phyloP scores from a whole-genome alignment of 768 basidiomycete species.

The Coprinellus aureogranulatus region DNA sequence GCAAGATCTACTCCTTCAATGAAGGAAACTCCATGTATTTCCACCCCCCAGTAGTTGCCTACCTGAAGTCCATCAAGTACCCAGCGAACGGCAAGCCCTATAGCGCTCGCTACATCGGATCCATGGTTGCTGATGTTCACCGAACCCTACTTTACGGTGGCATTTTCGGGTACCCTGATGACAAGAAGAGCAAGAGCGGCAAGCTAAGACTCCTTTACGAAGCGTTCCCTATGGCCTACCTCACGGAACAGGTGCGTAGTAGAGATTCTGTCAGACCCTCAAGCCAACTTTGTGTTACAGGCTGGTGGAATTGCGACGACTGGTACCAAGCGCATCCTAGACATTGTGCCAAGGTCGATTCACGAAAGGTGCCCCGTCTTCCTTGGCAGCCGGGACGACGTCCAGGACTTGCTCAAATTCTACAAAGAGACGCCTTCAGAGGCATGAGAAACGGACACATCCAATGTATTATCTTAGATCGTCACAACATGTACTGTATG shows the following conservation, averaged over 20 bases:
- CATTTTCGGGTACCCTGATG: conserved; percentile 97
- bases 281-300: conserved; percentile 33
- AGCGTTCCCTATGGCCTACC: conserved; percentile 96
- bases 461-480: no score
- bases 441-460: conserved; percentile 17
- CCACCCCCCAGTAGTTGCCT: conserved; percentile 73
- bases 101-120: conserved; percentile 91
- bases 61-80: conserved; percentile 90
- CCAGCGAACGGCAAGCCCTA: conserved; percentile 83
- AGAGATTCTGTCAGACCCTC: not conserved
- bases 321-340: conserved; percentile 88
- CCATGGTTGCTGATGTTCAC: conserved; percentile 99
- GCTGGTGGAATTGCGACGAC: conserved; percentile 97
- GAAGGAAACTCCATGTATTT: conserved; percentile 98
- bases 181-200: conserved; percentile 96
- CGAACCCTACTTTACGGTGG: conserved; percentile 95
- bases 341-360: conserved; percentile 80
- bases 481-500: no score
- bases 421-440: conserved; percentile 51
- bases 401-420: conserved; percentile 84
- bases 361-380: conserved; percentile 94
- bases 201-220: conserved; percentile 95
- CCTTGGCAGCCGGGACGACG: conserved; percentile 91
- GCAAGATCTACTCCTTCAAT: conserved; percentile 99
- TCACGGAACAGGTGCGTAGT: conserved; percentile 79